These are phyloP conservation scores for Rhododendron vialii DNA, from an alignment of 148 eudicot species.

Conservation along the genomic window DNA sequence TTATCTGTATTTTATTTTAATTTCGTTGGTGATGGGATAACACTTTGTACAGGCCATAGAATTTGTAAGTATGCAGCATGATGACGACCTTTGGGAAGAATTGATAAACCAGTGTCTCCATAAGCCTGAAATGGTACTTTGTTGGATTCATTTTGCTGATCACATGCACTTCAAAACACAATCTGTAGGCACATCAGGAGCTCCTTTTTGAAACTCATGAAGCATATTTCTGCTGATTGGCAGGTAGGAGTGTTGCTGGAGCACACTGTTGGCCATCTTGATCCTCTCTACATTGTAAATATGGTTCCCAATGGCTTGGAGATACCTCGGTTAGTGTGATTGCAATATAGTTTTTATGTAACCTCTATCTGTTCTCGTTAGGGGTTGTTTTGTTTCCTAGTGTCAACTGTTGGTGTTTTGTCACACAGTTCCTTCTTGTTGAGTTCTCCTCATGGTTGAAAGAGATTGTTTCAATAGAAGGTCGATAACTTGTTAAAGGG, in stretches of 20 bases:
- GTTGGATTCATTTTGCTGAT: neutral
- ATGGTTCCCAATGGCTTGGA: conserved; percentile 91
- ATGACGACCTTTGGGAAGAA: conserved; percentile 98
- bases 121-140: conserved; percentile 91
- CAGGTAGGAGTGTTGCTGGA: conserved; percentile 93
- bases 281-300: conserved; percentile 90
- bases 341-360: neutral
- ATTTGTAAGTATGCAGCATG: conserved; percentile 91
- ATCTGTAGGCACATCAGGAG: neutral
- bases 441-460: neutral
- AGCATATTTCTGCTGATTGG: conserved; percentile 5
- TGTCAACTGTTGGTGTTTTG: neutral
- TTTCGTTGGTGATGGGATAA: neutral
- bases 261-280: conserved; percentile 97
- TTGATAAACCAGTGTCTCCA: conserved; percentile 72
- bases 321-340: conserved; percentile 77
- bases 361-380: neutral
- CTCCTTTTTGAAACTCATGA: neutral
- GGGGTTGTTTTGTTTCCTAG: neutral
- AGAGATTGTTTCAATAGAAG: neutral
- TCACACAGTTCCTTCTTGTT: neutral
- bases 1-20: neutral
- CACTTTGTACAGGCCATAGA: conserved; percentile 74
- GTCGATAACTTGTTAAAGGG: neutral
- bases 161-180: neutral